Base-by-base conservation (phyloP, 148 eudicot species). In the Heliosperma pusillum region DNA sequence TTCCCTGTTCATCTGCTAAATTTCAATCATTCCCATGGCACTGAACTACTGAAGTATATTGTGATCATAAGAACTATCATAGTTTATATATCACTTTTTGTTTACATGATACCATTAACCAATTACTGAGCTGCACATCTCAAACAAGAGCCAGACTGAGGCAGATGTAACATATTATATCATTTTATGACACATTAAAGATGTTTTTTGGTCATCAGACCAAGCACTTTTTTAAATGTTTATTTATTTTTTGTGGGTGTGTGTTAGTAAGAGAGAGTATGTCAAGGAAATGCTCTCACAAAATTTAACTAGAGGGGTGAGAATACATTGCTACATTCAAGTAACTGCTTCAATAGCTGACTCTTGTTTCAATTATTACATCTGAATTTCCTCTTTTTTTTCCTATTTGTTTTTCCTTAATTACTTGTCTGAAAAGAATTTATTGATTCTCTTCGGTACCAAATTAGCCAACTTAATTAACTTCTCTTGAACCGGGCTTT, bases 1-100 rank as follows among this genome's bases (percentile, higher is more conserved):
- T 17, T 44, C 8, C 47, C 68, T 70, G 20, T 69, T 55, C 45
- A 17, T 56, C 40, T 68, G 71, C 27, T 42, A 67, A 42, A 67
- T 67, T 19, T 40, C 53, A 67, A 3, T 67, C 11, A 42, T 20
- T 55, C 4, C 10, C 29, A 5, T 42, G 73, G 9, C 17, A 52
- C 17, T 42, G 77, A 55, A 25, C 1, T 57, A 29, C 22, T 66
- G 73, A 55, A 25, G 12, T 57, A 29, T 58, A 21, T 15, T 52
- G 15, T 21, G 10, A 47, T 59, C 10, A 15, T 52, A 13, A 79
- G 63, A 66, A 19, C 25, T 21, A 17, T 10, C n/a, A 17, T 64
- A 40, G 5, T 5, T 50, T 30, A 13, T 47, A 53, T 50, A 47
- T 29, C 59, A 4, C 56, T 70, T 53, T 53, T 70, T 16, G 21